Conservation (phyloP, 495 filamentous ascomycete genomes). For the Hypoxylon crocopeplum region DNA sequence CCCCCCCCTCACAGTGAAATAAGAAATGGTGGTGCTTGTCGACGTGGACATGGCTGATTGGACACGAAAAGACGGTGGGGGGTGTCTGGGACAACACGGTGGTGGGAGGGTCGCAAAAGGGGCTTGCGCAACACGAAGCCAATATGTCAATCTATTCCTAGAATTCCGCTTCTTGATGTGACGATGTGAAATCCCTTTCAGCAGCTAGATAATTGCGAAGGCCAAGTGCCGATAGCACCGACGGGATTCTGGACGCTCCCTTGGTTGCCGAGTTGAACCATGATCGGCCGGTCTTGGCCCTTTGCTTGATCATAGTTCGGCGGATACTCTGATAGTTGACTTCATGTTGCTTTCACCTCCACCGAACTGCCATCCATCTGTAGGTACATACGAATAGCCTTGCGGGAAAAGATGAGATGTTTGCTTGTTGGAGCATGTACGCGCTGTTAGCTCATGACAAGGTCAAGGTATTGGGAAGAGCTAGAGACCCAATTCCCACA, state of each 20-base stretch:
- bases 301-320: neutral
- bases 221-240: conserved; percentile 25
- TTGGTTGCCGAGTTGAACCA: conserved; percentile 11
- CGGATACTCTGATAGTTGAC: neutral
- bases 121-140: conserved; percentile 41
- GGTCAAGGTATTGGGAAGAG: conserved; percentile 19
- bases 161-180: conserved; percentile 25
- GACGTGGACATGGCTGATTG: conserved; percentile 44
- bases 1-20: conserved; percentile 36
- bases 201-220: conserved; percentile 20
- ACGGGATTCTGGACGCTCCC: conserved; percentile 4
- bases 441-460: conserved; percentile 15
- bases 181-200: conserved; percentile 25
- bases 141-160: conserved; percentile 29
- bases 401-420: conserved; percentile 13
- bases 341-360: conserved; percentile 18
- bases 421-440: conserved; percentile 33
- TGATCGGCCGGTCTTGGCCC: conserved; percentile 5
- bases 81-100: conserved; percentile 25
- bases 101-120: conserved; percentile 42
- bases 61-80: conserved; percentile 35
- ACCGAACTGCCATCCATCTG: neutral
- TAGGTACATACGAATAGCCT: neutral
- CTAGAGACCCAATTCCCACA: conserved; percentile 23
- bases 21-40: conserved; percentile 39